Evolutionary conservation across 2,329 filamentous ascomycete species (phyloP).

Genomic region (Dactylellina sp.): DNA sequence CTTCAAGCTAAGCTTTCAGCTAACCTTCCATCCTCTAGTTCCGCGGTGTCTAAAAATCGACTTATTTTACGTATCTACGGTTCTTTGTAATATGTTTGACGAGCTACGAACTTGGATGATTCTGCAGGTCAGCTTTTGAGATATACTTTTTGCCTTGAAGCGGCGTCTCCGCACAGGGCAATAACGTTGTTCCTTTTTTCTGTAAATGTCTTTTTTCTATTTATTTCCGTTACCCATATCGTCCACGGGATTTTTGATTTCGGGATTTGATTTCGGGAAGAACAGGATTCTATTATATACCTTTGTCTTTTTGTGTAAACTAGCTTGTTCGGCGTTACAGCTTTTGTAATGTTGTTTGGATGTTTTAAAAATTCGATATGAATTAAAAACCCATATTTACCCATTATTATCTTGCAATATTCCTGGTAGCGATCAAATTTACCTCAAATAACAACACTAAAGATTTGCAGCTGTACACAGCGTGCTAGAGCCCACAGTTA

Average conservation of each 20-base stretch:
- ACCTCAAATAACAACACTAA: constrained; percentile 2
- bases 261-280: no score
- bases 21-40: constrained; percentile 58
- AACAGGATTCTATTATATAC: no score
- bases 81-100: constrained; percentile 31
- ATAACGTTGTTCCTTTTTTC: neutral
- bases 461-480: neutral
- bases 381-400: no score
- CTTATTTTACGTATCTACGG: constrained; percentile 22
- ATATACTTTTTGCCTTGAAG: neutral
- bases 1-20: neutral
- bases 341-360: constrained; percentile 16
- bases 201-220: no score
- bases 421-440: no score
- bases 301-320: no score
- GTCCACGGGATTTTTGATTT: neutral
- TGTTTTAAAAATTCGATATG: constrained; percentile 13
- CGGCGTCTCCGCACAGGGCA: neutral
- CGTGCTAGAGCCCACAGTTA: neutral
- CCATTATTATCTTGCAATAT: no score
- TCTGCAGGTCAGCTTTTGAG: neutral
- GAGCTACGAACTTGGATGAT: constrained; percentile 40
- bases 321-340: constrained; percentile 24
- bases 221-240: no score
- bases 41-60: constrained; percentile 60